Conservation (phyloP, 768 basidiomycete species). For the Pholiota microspora region DNA sequence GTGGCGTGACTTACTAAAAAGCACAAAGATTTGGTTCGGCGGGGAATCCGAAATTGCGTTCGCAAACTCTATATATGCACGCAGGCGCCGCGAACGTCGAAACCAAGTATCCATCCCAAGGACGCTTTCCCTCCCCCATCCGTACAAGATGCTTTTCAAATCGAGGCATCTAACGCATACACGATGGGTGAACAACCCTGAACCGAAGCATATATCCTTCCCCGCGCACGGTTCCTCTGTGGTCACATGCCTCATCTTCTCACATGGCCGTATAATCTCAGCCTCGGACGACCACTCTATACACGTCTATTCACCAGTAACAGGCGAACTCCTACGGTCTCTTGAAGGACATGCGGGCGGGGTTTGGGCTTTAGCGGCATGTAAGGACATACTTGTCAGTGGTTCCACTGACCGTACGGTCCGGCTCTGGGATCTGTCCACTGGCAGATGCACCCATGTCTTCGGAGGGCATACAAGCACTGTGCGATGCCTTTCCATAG, state of each 20-base stretch:
- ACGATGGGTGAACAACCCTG: slow-evolving; percentile 73
- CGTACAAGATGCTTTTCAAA: slow-evolving; percentile 92
- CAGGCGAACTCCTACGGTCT: slow-evolving; percentile 69
- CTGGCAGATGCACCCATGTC: slow-evolving; percentile 83
- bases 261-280: slow-evolving; percentile 91
- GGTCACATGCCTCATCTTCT: slow-evolving; percentile 95
- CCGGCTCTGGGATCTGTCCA: slow-evolving; percentile 84
- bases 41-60: slow-evolving; percentile 82
- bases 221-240: slow-evolving; percentile 87
- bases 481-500: slow-evolving; percentile 92
- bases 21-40: slow-evolving; percentile 87
- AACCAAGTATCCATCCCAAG: slow-evolving; percentile 31
- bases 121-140: slow-evolving; percentile 73
- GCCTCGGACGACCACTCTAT: slow-evolving; percentile 98
- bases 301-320: slow-evolving; percentile 87
- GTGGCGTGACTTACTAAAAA: slow-evolving; percentile 85
- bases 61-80: slow-evolving; percentile 64
- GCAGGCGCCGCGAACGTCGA: slow-evolving; percentile 46
- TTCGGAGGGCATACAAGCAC: slow-evolving; percentile 97
- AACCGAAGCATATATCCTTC: slow-evolving; percentile 79
- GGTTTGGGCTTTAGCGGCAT: slow-evolving; percentile 94
- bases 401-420: slow-evolving; percentile 94
- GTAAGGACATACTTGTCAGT: slow-evolving; percentile 84
- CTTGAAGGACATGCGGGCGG: slow-evolving; percentile 93
- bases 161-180: slow-evolving; percentile 79